Evolutionary conservation across 2,329 filamentous ascomycete genomes (phyloP).

Genomic region (Colletotrichum cereale): DNA sequence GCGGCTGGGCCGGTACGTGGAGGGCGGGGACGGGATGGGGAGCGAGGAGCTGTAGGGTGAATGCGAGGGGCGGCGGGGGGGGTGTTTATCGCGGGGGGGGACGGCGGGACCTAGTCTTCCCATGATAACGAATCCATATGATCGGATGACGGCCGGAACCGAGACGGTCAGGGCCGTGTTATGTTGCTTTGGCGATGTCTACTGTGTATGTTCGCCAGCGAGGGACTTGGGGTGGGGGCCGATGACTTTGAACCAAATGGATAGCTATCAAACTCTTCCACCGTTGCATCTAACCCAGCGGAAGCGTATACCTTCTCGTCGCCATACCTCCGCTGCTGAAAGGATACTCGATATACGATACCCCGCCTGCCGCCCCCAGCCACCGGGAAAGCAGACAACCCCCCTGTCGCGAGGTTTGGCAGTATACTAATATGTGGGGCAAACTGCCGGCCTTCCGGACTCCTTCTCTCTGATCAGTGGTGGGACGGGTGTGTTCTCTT

Average conservation of each 20-base stretch:
- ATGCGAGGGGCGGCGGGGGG: too few relatives aligned
- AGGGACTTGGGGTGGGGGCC: not conserved
- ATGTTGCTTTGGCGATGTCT: not conserved
- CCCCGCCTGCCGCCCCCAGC: too few relatives aligned
- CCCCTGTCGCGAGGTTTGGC: slow-evolving; percentile 23
- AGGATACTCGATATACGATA: too few relatives aligned
- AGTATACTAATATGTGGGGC: too few relatives aligned
- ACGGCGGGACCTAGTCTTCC: not conserved
- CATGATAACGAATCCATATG: not conserved
- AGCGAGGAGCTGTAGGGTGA: slow-evolving; percentile 14
- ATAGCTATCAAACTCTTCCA: not conserved
- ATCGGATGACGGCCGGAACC: not conserved
- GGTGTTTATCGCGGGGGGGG: too few relatives aligned
- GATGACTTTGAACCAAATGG: not conserved
- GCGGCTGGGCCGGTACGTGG: not conserved
- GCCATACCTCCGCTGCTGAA: not conserved
- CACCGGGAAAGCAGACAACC: too few relatives aligned
- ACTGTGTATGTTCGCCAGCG: not conserved
- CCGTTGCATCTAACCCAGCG: not conserved
- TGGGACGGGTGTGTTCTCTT: too few relatives aligned
- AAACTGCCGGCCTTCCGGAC: too few relatives aligned
- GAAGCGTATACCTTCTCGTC: not conserved
- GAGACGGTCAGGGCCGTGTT: not conserved
- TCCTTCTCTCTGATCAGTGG: too few relatives aligned
- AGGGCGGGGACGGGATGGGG: not conserved